Evolutionary conservation across 495 filamentous ascomycete species (phyloP).

Genomic region (Cryomyces minteri): DNA sequence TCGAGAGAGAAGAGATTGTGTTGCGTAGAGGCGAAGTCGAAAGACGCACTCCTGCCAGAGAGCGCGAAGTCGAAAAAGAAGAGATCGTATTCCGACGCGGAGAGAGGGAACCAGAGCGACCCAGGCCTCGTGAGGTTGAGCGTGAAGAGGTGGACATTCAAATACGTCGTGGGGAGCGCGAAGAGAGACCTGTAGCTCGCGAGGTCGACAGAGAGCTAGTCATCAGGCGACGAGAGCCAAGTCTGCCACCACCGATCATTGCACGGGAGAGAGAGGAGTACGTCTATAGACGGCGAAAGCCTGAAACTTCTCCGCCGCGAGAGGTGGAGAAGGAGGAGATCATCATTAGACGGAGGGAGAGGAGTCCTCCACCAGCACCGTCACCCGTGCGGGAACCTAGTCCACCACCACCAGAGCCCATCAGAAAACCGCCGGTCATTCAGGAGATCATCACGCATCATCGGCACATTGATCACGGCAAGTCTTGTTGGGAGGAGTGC

Average conservation of each 20-base stretch:
- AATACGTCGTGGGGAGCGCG: background rate
- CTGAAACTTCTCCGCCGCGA: constrained; percentile 4
- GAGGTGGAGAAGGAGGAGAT: constrained; percentile 15
- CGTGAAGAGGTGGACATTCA: constrained; percentile 1
- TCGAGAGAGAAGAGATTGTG: constrained; percentile 11
- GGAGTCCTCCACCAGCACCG: constrained; percentile 14
- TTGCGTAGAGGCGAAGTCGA: constrained; percentile 5
- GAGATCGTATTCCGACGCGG: constrained; percentile 17
- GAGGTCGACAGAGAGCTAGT: constrained; percentile 12
- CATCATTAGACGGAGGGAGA: constrained; percentile 20
- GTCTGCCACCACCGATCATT: constrained; percentile 8
- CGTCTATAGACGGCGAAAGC: constrained; percentile 1
- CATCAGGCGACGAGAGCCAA: background rate
- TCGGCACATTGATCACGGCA: constrained; percentile 76
- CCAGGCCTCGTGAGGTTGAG: background rate
- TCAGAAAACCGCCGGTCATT: constrained; percentile 52
- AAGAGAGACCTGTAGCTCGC: background rate
- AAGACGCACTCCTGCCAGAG: constrained; percentile 1
- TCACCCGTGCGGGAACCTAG: constrained; percentile 2
- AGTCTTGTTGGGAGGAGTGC: constrained; percentile 2
- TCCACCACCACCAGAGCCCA: constrained; percentile 30
- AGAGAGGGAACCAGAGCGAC: constrained; percentile 1
- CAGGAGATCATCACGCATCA: constrained; percentile 76
- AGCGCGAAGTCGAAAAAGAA: constrained; percentile 1
- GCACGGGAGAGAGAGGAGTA: constrained; percentile 23